Evolutionary conservation across 2,329 filamentous ascomycete species (phyloP).

Genomic region (Nigrospora sphaerica): DNA sequence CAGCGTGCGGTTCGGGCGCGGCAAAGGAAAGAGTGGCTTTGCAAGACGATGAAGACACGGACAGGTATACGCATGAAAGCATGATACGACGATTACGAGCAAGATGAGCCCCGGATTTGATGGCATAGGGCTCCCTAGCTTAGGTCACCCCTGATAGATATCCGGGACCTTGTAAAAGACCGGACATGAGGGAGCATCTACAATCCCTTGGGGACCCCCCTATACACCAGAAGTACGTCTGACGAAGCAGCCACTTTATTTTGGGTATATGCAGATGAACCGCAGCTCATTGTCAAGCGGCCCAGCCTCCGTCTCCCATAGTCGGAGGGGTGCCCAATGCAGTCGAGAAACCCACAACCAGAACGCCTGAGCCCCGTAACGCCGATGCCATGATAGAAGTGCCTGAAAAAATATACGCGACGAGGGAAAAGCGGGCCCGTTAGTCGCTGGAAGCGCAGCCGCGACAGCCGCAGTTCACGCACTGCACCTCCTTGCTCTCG

Average conservation of each 20-base stretch:
- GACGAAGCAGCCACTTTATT: no score
- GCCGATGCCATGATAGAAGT: conserved; percentile 4
- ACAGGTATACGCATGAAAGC: conserved; percentile 13
- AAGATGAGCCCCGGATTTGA: no score
- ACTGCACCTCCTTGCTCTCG: conserved; percentile 74
- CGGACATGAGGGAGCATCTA: no score
- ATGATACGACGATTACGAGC: conserved; percentile 10
- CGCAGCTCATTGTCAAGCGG: no score
- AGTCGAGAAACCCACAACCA: not conserved
- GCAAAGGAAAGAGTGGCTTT: conserved; percentile 46
- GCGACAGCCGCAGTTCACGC: conserved; percentile 88
- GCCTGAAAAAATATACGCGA: conserved; percentile 4
- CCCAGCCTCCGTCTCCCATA: no score
- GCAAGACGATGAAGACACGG: conserved; percentile 32
- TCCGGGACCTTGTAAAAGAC: no score
- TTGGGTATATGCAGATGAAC: no score
- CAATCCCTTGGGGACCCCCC: no score
- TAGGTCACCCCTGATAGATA: no score
- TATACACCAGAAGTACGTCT: no score
- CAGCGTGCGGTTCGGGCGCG: conserved; percentile 58
- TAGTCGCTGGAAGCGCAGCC: conserved; percentile 84
- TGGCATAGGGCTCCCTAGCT: no score
- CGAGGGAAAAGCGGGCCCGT: not conserved
- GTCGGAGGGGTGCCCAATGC: no score
- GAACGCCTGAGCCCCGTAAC: conserved; percentile 2